Base-by-base conservation (phyloP, 768 basidiomycete genomes). In the Gymnopilus dilepis region DNA sequence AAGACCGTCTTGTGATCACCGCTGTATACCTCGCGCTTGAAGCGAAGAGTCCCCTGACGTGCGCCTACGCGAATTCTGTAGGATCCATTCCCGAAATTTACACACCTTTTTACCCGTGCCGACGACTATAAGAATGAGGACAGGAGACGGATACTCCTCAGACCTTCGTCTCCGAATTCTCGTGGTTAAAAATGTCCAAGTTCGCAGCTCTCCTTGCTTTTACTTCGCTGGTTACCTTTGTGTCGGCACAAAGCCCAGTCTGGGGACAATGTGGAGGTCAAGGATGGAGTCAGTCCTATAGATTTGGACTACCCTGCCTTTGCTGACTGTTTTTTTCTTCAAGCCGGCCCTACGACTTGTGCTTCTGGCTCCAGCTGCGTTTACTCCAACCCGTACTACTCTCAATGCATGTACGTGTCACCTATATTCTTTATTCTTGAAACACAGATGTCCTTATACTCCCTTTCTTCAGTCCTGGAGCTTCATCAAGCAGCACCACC, bases 211-310 rank as follows among this genome's bases (percentile, higher is more conserved):
- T 83, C 59, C 64, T 80, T 60, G 77, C 80, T 60, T 69, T 81
- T 52, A 67, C 81, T 34, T 72, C 78, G 42, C 65, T 84, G 55
- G 70, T 81, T 19, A 74, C 78, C 53, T 73, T 83, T 62, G 80
- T 79, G 33, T 63, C 70, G 55, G 85, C 82, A 56, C 77, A 79
- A 51, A 66, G 74, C 33, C 73, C 80, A 15, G 48, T 80, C 34
- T 86, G 72, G 48, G 82, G 78, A 7, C 86, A 86, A 66, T 87
- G 85, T 65, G 84, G 84, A 69, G 85, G 84, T 41, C 75, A 75
- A 57, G 74, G 71, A 57, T 84, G 82, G 82, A 72, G 83, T 85
- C 72, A 61, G 82, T 75, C n/a, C 26, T 43, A n/a, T 31, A 12
- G 26, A 11, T 24, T 50, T 22, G 24, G 13, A 28, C 71, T 71